Evolutionary conservation across 495 filamentous ascomycete species (phyloP).

Genomic region (Aspergillus mulundensis): DNA sequence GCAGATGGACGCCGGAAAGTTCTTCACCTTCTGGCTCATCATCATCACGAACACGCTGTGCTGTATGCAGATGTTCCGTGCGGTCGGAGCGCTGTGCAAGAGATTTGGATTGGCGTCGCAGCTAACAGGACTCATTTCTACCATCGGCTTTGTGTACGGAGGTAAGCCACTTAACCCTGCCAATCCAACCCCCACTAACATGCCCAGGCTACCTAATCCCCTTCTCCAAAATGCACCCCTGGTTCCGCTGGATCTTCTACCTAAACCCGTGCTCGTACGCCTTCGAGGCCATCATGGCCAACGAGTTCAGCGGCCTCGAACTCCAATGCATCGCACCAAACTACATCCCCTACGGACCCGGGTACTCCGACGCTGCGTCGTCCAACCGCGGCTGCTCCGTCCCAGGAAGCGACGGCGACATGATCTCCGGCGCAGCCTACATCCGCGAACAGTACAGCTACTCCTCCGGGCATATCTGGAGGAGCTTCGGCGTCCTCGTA

Average conservation of each 20-base stretch:
- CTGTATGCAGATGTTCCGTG: constrained; percentile 73
- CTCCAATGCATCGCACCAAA: constrained; percentile 67
- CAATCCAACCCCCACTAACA: not conserved
- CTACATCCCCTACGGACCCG: constrained; percentile 58
- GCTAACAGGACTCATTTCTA: constrained; percentile 70
- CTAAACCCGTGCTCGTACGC: constrained; percentile 81
- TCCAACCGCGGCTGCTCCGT: constrained; percentile 69
- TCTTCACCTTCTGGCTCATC: constrained; percentile 74
- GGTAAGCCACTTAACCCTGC: constrained; percentile 49
- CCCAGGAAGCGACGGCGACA: constrained; percentile 55
- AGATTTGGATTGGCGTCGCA: constrained; percentile 84
- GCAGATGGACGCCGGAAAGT: constrained; percentile 63
- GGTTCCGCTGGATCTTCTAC: constrained; percentile 90
- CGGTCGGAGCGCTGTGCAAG: constrained; percentile 71
- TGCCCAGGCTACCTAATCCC: constrained; percentile 76
- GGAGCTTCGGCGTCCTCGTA: constrained; percentile 77
- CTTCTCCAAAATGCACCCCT: constrained; percentile 65
- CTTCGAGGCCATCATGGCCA: constrained; percentile 87
- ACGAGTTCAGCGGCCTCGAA: constrained; percentile 79
- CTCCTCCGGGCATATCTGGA: constrained; percentile 59
- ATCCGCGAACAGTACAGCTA: constrained; percentile 64
- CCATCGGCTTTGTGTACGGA: constrained; percentile 72
- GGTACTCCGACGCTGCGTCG: constrained; percentile 57
- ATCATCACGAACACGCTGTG: constrained; percentile 64
- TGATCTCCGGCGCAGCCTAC: constrained; percentile 60